A percentile compares a stretch with the other conserved stretches of the same genome.
These are phyloP conservation scores for Saccharomycopsis sp. DNA, from an alignment of 805 yeast species.

Conservation along the genomic window DNA sequence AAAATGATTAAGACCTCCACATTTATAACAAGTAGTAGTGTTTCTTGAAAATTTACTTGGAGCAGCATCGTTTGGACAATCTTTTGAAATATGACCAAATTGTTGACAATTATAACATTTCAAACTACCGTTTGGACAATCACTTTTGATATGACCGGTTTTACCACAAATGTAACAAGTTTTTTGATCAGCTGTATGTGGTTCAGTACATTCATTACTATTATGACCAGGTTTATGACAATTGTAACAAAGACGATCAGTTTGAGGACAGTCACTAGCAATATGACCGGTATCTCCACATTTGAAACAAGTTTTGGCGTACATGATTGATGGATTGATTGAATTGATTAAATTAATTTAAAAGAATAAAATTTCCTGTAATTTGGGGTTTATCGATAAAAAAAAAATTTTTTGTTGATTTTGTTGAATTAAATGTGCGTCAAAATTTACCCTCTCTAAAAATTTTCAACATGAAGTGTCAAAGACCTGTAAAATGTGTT, in stretches of 20 bases:
- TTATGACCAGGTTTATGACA: constrained; percentile 87
- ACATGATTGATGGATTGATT: no score
- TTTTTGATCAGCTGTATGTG: constrained; percentile 74
- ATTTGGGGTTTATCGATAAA: no score
- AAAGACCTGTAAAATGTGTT: no score
- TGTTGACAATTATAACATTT: constrained; percentile 23
- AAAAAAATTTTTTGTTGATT: no score
- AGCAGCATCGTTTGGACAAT: constrained; percentile 30
- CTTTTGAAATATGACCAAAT: constrained; percentile 24
- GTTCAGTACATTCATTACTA: constrained; percentile 79
- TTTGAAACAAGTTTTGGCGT: constrained; percentile 67
- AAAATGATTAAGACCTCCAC: constrained; percentile 64
- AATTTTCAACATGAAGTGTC: no score
- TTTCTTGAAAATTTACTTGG: constrained; percentile 26
- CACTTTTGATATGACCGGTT: constrained; percentile 80
- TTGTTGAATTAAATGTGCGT: no score
- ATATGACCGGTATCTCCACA: constrained; percentile 90
- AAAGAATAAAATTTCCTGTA: no score
- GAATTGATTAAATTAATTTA: no score
- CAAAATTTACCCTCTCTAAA: no score
- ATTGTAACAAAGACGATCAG: constrained; percentile 85
- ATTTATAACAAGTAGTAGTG: constrained; percentile 32
- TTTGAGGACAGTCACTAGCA: constrained; percentile 79
- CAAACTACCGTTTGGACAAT: constrained; percentile 39
- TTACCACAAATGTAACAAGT: constrained; percentile 93